phyloP scores from a whole-genome alignment of 805 yeast genomes.

The Metschnikowia koreensis region DNA sequence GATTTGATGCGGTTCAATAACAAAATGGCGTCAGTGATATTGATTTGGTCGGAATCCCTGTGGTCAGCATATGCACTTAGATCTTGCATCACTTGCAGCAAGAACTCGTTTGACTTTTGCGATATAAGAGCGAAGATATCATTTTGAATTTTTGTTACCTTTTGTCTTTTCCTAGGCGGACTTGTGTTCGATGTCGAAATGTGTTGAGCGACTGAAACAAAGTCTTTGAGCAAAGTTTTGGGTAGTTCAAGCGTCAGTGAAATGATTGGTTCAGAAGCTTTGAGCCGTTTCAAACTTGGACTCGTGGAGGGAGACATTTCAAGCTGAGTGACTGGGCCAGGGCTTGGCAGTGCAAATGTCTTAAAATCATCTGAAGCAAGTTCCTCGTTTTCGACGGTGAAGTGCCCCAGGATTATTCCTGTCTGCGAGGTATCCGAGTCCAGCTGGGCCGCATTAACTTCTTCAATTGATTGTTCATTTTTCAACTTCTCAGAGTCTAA shows the following conservation, averaged over 20 bases:
- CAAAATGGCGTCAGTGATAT: slow-evolving; percentile 35
- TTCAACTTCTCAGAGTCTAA: neutral
- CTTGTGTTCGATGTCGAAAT: neutral
- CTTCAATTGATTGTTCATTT: neutral
- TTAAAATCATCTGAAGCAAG: slow-evolving; percentile 1
- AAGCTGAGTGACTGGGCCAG: neutral
- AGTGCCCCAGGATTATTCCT: slow-evolving; percentile 17
- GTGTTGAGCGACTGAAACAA: slow-evolving; percentile 17
- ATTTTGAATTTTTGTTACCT: slow-evolving; percentile 5
- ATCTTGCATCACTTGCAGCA: slow-evolving; percentile 30
- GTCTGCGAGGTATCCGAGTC: slow-evolving; percentile 7
- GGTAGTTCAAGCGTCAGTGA: slow-evolving; percentile 1
- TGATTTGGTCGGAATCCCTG: slow-evolving; percentile 27
- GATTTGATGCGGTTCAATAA: slow-evolving; percentile 32
- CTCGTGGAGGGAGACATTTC: neutral
- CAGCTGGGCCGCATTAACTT: neutral
- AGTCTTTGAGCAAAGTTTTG: slow-evolving; percentile 7
- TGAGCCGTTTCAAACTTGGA: neutral
- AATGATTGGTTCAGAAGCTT: neutral
- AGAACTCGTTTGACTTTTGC: slow-evolving; percentile 30
- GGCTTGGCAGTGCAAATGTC: neutral
- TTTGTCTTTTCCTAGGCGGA: slow-evolving; percentile 5
- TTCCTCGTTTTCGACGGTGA: slow-evolving; percentile 15
- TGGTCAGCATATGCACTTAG: slow-evolving; percentile 38
- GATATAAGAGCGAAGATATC: slow-evolving; percentile 24